phyloP scores from a whole-genome alignment of 2,329 filamentous ascomycete genomes.

The Fusarium temperatum region DNA sequence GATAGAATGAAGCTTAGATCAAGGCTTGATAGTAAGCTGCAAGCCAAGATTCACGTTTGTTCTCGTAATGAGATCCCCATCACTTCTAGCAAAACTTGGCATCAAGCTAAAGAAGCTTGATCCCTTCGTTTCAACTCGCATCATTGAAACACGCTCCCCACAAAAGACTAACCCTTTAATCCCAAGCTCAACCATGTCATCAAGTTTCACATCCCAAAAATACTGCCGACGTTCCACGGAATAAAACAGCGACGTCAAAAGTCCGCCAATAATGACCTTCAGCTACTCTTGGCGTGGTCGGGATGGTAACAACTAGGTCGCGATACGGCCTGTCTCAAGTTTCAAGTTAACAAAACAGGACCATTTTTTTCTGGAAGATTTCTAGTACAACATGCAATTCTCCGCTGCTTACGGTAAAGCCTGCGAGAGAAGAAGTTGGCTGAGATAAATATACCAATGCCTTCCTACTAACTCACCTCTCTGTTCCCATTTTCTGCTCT shows the following conservation, averaged over 20 bases:
- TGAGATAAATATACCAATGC: constrained; percentile 8
- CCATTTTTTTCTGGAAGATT: neutral
- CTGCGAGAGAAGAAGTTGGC: neutral
- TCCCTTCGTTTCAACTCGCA: neutral
- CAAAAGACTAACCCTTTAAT: constrained; percentile 17
- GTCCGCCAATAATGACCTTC: neutral
- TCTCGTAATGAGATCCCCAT: no score
- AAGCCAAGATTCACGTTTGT: no score
- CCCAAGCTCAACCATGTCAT: neutral
- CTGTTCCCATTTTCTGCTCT: neutral
- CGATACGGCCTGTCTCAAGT: neutral
- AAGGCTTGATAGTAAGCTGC: no score
- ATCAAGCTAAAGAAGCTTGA: neutral
- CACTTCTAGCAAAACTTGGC: neutral
- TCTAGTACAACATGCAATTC: neutral
- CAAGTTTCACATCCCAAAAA: neutral
- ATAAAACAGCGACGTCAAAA: neutral
- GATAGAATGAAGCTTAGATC: neutral
- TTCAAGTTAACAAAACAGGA: constrained; percentile 2
- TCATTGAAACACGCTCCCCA: constrained; percentile 15
- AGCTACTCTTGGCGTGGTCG: neutral
- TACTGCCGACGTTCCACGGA: constrained; percentile 9
- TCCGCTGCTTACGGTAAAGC: neutral
- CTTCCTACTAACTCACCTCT: neutral
- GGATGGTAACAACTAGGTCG: neutral